A percentile compares a stretch with the other conserved stretches of the same genome.
These are phyloP conservation scores for Hypoxylon perforatum DNA, from an alignment of 495 filamentous ascomycete species.

Conservation along the genomic window DNA sequence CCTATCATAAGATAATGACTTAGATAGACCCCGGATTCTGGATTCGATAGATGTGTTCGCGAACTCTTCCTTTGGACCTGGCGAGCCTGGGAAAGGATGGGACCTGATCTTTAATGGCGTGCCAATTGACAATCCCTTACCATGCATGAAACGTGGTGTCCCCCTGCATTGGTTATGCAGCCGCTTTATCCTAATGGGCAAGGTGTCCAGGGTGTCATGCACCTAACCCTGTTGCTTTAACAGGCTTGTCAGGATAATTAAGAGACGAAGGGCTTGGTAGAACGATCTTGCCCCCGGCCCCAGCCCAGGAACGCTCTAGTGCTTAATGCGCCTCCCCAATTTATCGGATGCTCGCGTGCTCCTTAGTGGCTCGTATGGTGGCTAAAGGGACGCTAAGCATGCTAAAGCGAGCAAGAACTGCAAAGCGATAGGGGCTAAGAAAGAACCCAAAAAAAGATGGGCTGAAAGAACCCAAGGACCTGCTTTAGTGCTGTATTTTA, in stretches of 20 bases:
- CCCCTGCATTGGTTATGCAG: conserved; percentile 39
- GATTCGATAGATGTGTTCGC: conserved; percentile 9
- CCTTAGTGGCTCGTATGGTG: conserved; percentile 24
- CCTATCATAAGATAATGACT: conserved; percentile 6
- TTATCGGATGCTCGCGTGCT: conserved; percentile 15
- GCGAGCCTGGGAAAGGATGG: neutral
- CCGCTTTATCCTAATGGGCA: conserved; percentile 34
- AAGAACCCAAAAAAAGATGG: neutral
- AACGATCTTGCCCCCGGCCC: conserved; percentile 15
- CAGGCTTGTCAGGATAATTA: conserved; percentile 16
- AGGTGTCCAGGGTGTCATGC: conserved; percentile 27
- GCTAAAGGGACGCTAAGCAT: conserved; percentile 25
- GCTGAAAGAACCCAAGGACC: neutral
- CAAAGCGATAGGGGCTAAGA: neutral
- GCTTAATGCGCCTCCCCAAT: conserved; percentile 6
- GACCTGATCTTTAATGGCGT: conserved; percentile 15
- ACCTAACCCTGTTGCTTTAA: neutral
- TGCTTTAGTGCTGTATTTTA: neutral
- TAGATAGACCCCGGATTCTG: conserved; percentile 29
- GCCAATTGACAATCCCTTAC: conserved; percentile 3
- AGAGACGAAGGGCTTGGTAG: conserved; percentile 20
- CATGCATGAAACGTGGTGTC: conserved; percentile 38
- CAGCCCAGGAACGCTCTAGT: conserved; percentile 19
- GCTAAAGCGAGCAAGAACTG: conserved; percentile 8
- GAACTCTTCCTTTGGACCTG: conserved; percentile 2